A percentile compares a stretch with the other conserved stretches of the same genome.
Conservation (phyloP, 108 stramenopile genomes). For the Pseudonitzschia delicatissima region DNA sequence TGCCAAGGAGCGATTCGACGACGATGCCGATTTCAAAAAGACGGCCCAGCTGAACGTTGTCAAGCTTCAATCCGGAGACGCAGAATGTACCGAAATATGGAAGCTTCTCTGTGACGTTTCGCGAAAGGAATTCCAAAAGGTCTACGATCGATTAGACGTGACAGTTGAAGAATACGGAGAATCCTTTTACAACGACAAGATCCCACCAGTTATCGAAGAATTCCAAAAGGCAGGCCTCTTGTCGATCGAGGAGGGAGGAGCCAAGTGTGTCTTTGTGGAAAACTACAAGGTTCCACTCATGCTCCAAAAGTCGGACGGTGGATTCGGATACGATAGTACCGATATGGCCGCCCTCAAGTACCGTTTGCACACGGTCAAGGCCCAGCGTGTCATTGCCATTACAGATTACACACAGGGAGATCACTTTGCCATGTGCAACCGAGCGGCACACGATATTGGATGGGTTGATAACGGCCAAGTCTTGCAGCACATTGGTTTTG, state of each 20-base stretch:
- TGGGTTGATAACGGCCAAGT: conserved; percentile 79
- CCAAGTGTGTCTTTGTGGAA: conserved; percentile 90
- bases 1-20: conserved; percentile 93
- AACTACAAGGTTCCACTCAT: conserved; percentile 91
- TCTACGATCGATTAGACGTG: conserved; percentile 95
- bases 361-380: conserved; percentile 74
- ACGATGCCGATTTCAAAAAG: conserved; percentile 93
- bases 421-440: conserved; percentile 95
- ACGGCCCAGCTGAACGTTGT: conserved; percentile 93
- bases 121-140: conserved; percentile 94
- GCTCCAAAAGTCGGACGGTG: conserved; percentile 98
- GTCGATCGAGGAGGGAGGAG: conserved; percentile 85
- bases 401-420: conserved; percentile 96
- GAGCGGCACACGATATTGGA: conserved; percentile 88
- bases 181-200: conserved; percentile 98
- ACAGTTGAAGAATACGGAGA: conserved; percentile 93
- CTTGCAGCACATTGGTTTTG: conserved; percentile 97
- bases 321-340: conserved; percentile 99
- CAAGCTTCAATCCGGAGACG: conserved; percentile 93
- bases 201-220: conserved; percentile 92
- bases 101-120: conserved; percentile 91
- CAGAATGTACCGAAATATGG: conserved; percentile 89
- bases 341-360: conserved; percentile 99
- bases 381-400: conserved; percentile 91
- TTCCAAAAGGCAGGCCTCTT: conserved; percentile 70